Conservation (phyloP, 768 basidiomycete genomes). For the Boletales sp. region DNA sequence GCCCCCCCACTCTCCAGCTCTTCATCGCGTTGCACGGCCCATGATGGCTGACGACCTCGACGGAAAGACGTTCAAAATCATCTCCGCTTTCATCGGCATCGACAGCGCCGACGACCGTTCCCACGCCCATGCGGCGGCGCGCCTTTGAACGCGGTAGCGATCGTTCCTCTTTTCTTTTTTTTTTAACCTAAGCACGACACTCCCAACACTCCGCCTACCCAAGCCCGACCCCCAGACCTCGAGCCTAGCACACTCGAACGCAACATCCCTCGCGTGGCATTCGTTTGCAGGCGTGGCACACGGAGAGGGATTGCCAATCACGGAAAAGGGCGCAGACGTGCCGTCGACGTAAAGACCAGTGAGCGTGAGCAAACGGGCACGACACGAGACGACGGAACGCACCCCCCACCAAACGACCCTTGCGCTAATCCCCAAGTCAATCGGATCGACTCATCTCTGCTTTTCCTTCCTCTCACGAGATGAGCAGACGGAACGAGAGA, state of each 20-base stretch:
- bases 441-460: slow-evolving; percentile 34
- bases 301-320: slow-evolving; percentile 83
- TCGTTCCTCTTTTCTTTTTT: too few species aligned
- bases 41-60: too few species aligned
- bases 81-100: too few species aligned
- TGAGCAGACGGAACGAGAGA: slow-evolving; percentile 37
- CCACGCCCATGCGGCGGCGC: too few species aligned
- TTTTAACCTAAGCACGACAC: too few species aligned
- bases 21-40: too few species aligned
- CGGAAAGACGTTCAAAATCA: too few species aligned
- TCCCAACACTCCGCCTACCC: too few species aligned
- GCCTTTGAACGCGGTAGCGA: too few species aligned
- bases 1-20: too few species aligned
- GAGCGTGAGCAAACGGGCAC: too few species aligned
- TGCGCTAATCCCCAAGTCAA: slow-evolving; percentile 42
- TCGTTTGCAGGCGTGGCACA: slow-evolving; percentile 39
- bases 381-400: slow-evolving; percentile 26
- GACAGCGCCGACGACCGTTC: too few species aligned
- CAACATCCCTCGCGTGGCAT: slow-evolving; percentile 40
- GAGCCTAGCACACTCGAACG: slow-evolving; percentile 87
- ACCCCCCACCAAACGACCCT: slow-evolving; percentile 90
- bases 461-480: slow-evolving; percentile 39
- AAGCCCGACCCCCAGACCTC: slow-evolving; percentile 93
- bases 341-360: slow-evolving; percentile 85
- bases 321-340: slow-evolving; percentile 78